These are phyloP conservation scores for Ophiostoma novo-ulmi DNA, from an alignment of 2,329 filamentous ascomycete genomes.

Conservation along the genomic window DNA sequence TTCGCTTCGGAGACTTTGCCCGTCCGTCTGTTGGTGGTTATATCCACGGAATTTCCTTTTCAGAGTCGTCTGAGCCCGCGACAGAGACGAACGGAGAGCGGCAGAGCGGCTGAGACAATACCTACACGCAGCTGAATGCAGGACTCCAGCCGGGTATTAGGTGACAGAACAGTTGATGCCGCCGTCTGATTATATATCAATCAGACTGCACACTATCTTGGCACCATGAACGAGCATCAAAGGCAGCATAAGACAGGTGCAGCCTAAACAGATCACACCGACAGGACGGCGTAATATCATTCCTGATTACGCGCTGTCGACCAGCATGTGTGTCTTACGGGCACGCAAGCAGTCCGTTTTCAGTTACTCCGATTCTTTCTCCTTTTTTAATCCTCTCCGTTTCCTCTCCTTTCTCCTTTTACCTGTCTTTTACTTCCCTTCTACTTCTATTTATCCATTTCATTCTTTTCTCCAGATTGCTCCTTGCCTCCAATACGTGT, in stretches of 20 bases:
- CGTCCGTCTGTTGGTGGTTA: background rate
- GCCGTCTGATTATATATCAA: background rate
- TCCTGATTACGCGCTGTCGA: background rate
- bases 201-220: background rate
- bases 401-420: background rate
- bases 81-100: background rate
- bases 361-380: background rate
- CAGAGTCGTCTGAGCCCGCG: background rate
- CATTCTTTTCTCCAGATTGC: background rate
- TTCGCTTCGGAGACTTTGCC: background rate
- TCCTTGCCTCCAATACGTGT: slow-evolving; percentile 1
- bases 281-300: background rate
- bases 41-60: background rate
- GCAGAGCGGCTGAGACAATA: background rate
- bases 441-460: background rate
- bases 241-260: background rate
- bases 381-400: background rate
- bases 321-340: background rate
- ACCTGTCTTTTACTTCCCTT: background rate
- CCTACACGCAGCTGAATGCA: background rate
- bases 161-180: background rate
- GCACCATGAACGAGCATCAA: background rate
- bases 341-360: background rate
- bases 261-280: background rate
- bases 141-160: too few relatives aligned